These are phyloP conservation scores for Mycosphaerella sp. DNA, from an alignment of 2,329 filamentous ascomycete genomes.

Conservation along the genomic window DNA sequence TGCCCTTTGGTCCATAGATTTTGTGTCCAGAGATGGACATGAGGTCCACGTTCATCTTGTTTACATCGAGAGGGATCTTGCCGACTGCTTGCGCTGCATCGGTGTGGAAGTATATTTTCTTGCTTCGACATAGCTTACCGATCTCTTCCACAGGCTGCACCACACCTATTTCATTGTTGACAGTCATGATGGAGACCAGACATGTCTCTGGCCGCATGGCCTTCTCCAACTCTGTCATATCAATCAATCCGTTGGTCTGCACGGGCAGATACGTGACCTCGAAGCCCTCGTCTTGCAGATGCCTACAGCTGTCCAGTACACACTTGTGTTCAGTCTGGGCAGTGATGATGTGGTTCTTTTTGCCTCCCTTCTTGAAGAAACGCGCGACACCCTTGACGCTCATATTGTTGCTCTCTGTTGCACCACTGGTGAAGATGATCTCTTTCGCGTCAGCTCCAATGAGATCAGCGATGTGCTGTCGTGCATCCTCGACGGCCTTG, in stretches of 20 bases:
- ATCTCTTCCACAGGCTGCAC: constrained; percentile 94
- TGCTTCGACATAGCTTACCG: constrained; percentile 79
- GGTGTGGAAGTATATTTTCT: constrained; percentile 97
- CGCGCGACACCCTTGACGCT: constrained; percentile 96
- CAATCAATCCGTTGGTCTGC: constrained; percentile 74
- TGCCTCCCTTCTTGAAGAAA: constrained; percentile 86
- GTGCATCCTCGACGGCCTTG: constrained; percentile 81
- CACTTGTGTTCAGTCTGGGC: constrained; percentile 99
- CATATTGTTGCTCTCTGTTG: constrained; percentile 99
- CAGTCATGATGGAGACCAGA: constrained; percentile 94
- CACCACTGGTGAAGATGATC: constrained; percentile 97
- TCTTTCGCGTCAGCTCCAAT: constrained; percentile 96
- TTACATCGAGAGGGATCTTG: constrained; percentile 94
- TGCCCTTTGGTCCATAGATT: constrained; percentile 95
- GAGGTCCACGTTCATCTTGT: constrained; percentile 94
- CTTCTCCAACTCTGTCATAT: constrained; percentile 75
- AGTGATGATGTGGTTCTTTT: constrained; percentile 98
- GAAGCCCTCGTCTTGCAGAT: constrained; percentile 94
- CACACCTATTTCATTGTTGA: constrained; percentile 99
- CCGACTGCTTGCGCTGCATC: constrained; percentile 97
- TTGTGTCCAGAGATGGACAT: constrained; percentile 99
- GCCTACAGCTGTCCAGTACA: constrained; percentile 91
- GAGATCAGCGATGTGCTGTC: constrained; percentile 73
- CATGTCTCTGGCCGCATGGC: constrained; percentile 87
- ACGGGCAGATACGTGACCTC: constrained; percentile 97